Percentiles rank a stretch among this genome's conserved stretches.
Evolutionary conservation across 129 eudicot species (phyloP).

Genomic region (Heracleum sosnowskyi): DNA sequence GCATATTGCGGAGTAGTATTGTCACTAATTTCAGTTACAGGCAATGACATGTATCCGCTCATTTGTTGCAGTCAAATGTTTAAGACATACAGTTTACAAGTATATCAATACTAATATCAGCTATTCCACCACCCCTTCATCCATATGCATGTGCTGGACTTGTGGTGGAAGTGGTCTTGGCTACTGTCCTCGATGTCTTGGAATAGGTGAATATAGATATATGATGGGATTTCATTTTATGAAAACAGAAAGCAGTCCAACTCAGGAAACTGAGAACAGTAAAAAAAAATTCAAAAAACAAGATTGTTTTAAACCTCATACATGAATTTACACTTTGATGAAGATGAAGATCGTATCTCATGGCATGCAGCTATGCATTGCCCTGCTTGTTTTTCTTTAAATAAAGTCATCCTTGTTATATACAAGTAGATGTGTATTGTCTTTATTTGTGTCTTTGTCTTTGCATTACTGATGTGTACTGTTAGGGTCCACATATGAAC

Average conservation of each 20-base stretch:
- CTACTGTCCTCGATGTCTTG: slow-evolving; percentile 63
- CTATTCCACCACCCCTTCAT: not conserved
- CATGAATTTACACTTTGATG: too few relatives aligned
- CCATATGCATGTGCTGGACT: slow-evolving; percentile 47
- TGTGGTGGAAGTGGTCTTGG: slow-evolving; percentile 86
- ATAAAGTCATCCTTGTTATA: too few relatives aligned
- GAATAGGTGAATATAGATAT: slow-evolving; percentile 69
- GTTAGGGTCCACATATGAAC: too few relatives aligned
- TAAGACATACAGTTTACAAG: slow-evolving; percentile 8
- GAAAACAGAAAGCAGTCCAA: slow-evolving; percentile 25
- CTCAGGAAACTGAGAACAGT: too few relatives aligned
- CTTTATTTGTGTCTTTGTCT: too few relatives aligned
- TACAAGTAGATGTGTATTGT: too few relatives aligned
- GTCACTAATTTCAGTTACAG: not conserved
- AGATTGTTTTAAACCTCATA: too few relatives aligned
- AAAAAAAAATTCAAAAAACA: too few relatives aligned
- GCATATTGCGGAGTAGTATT: not conserved
- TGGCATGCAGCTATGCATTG: too few relatives aligned
- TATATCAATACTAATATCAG: not conserved
- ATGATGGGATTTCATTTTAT: slow-evolving; percentile 67
- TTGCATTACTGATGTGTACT: too few relatives aligned
- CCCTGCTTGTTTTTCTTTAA: too few relatives aligned
- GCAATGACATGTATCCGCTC: not conserved
- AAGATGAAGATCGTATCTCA: too few relatives aligned
- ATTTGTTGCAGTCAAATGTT: slow-evolving; percentile 65